phyloP scores from a whole-genome alignment of 257 asterid species.

The Verbena officinalis region DNA sequence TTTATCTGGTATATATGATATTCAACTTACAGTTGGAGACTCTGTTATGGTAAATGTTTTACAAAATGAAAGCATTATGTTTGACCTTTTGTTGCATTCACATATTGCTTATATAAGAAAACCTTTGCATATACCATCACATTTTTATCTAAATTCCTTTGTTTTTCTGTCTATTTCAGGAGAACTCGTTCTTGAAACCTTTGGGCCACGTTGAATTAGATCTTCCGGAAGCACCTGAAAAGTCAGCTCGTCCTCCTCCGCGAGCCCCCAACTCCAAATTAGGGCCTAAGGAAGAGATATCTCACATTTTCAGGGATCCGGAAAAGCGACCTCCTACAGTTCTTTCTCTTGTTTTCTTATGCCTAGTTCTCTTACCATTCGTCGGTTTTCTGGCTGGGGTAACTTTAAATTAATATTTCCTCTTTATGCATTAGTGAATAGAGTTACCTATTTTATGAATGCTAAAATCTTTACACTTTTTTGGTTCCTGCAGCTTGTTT shows the following conservation, averaged over 20 bases:
- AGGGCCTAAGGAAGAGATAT: conserved; percentile 89
- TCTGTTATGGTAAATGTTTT: conserved; percentile 69
- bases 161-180: conserved; percentile 57
- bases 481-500: conserved; percentile 58
- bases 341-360: conserved; percentile 83
- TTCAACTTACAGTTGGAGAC: conserved; percentile 93
- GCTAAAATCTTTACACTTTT: conserved; percentile 24
- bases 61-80: conserved; percentile 17
- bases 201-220: conserved; percentile 82
- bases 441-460: not conserved
- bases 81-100: conserved; percentile 14
- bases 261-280: conserved; percentile 69
- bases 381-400: conserved; percentile 94
- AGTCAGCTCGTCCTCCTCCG: conserved; percentile 90
- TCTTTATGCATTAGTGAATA: conserved; percentile 16
- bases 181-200: conserved; percentile 83
- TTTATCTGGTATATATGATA: conserved; percentile 83
- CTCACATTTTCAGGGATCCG: conserved; percentile 87
- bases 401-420: conserved; percentile 23
- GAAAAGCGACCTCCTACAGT: conserved; percentile 81
- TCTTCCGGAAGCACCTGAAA: conserved; percentile 92
- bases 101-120: not conserved
- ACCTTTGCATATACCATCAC: conserved; percentile 13
- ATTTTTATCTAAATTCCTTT: conserved; percentile 23
- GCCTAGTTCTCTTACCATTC: conserved; percentile 74